Evolutionary conservation across 2,329 filamentous ascomycete species (phyloP).

Genomic region (Fusarium pilosicola): DNA sequence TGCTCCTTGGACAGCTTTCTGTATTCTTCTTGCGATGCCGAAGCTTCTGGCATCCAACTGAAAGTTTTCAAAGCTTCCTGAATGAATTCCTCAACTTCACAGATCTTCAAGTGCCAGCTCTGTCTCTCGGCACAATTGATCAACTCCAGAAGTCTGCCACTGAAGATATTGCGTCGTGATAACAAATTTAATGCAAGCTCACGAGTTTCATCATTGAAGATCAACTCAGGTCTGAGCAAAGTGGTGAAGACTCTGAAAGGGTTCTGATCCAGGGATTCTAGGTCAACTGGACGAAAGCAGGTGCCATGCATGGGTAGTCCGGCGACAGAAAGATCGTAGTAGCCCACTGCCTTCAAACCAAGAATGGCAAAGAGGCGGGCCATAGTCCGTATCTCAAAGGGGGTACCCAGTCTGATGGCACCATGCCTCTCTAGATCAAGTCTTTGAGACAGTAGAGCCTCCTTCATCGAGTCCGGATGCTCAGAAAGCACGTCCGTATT

Average conservation of each 20-base stretch:
- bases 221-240: slow-evolving; percentile 52
- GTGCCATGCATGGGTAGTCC: slow-evolving; percentile 63
- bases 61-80: slow-evolving; percentile 56
- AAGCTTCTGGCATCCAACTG: slow-evolving; percentile 56
- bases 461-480: not conserved
- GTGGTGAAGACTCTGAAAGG: slow-evolving; percentile 53
- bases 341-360: slow-evolving; percentile 60
- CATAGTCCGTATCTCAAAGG: slow-evolving; percentile 54
- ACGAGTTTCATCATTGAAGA: slow-evolving; percentile 45
- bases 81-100: slow-evolving; percentile 53
- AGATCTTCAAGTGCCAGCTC: slow-evolving; percentile 38
- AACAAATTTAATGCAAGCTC: slow-evolving; percentile 49
- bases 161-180: slow-evolving; percentile 54
- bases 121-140: slow-evolving; percentile 48
- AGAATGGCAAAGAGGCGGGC: slow-evolving; percentile 57
- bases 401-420: slow-evolving; percentile 59
- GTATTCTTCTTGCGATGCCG: slow-evolving; percentile 54
- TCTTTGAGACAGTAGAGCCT: not conserved
- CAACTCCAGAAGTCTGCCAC: slow-evolving; percentile 48
- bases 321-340: slow-evolving; percentile 60
- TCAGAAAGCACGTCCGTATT: slow-evolving; percentile 16
- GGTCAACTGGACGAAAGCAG: slow-evolving; percentile 56
- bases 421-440: slow-evolving; percentile 50
- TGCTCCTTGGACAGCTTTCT: slow-evolving; percentile 53
- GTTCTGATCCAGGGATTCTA: slow-evolving; percentile 44